These are phyloP conservation scores for Termitomyces sp. DNA, from an alignment of 768 basidiomycete genomes.

Conservation along the genomic window DNA sequence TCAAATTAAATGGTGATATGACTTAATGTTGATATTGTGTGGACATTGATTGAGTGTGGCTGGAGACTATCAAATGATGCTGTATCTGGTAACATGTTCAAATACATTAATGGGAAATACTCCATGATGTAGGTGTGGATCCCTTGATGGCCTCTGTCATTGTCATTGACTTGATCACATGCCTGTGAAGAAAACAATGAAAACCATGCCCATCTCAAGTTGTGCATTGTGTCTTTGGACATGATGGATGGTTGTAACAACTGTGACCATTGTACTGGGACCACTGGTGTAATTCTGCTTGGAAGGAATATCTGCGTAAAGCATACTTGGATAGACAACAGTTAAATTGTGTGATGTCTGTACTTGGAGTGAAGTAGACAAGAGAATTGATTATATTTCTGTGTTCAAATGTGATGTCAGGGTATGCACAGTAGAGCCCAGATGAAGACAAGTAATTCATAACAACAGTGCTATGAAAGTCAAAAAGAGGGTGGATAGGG, in stretches of 20 bases:
- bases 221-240: no score
- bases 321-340: not conserved
- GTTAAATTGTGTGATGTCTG: not conserved
- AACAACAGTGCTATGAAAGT: not conserved
- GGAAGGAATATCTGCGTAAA: not conserved
- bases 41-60: no score
- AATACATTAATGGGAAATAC: no score
- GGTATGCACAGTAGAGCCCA: not conserved
- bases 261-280: not conserved
- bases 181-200: not conserved
- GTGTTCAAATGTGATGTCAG: not conserved
- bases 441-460: not conserved
- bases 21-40: no score
- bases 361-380: not conserved
- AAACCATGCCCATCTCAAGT: not conserved
- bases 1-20: no score
- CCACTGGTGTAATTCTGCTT: not conserved
- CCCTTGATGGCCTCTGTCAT: not conserved
- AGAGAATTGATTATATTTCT: not conserved
- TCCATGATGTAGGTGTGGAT: not conserved
- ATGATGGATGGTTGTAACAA: no score
- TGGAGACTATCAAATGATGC: no score
- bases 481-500: not conserved
- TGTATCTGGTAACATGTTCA: no score
- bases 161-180: not conserved